Conservation (phyloP, 441 rosid genomes). For the Gossypium aridum region DNA sequence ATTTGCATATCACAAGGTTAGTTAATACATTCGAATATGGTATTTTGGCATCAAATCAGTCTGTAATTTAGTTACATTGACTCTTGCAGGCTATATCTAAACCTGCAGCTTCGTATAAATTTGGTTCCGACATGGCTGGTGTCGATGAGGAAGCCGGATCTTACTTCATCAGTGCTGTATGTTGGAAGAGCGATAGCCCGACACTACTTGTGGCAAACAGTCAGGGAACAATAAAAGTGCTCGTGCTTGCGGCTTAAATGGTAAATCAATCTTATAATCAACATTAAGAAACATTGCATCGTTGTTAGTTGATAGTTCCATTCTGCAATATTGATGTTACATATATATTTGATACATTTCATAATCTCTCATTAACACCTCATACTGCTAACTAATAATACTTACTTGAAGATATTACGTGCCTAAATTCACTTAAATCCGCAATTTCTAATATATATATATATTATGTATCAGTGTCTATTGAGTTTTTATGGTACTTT, state of each 20-base stretch:
- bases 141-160: conserved; percentile 15
- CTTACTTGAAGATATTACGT: background rate
- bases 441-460: background rate
- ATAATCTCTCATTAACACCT: no score
- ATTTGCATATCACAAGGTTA: conserved; percentile 35
- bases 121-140: conserved; percentile 12
- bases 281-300: background rate
- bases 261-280: background rate
- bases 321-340: background rate
- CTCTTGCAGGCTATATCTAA: conserved; percentile 31
- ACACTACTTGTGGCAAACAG: conserved; percentile 34
- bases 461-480: background rate
- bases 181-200: conserved; percentile 35
- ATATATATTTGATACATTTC: background rate
- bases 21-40: background rate
- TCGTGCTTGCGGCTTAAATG: conserved; percentile 29
- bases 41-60: background rate
- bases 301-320: background rate
- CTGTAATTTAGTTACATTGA: background rate
- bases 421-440: background rate
- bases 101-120: conserved; percentile 30
- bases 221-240: conserved; percentile 31
- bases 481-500: background rate
- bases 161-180: conserved; percentile 32
- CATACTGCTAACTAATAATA: no score